Conservation (phyloP, 805 yeast species). For the Zygosaccharomyces pseudorouxii region DNA sequence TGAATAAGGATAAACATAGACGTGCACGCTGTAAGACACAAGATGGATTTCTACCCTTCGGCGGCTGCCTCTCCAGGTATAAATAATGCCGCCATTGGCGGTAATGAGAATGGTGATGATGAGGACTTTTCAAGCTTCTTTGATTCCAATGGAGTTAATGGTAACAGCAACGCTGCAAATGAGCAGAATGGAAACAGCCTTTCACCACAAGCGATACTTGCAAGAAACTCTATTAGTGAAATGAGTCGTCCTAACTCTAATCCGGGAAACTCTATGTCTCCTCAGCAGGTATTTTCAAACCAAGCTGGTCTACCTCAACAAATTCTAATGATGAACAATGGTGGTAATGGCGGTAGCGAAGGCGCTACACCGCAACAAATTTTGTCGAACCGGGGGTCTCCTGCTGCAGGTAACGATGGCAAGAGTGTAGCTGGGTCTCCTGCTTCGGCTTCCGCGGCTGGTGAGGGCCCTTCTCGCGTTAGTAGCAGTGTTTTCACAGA, state of each 20-base stretch:
- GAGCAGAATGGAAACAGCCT: slow-evolving; percentile 13
- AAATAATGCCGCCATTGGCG: slow-evolving; percentile 1
- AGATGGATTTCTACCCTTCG: slow-evolving; percentile 6
- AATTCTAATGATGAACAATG: slow-evolving; percentile 15
- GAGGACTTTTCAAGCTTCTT: slow-evolving; percentile 39
- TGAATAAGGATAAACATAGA: not conserved
- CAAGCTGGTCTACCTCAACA: slow-evolving; percentile 20
- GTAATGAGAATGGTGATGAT: slow-evolving; percentile 24
- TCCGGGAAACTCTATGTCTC: slow-evolving; percentile 21
- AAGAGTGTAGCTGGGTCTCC: slow-evolving; percentile 9
- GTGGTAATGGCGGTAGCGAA: slow-evolving; percentile 18
- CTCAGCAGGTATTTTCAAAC: slow-evolving; percentile 24
- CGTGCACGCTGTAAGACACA: not conserved
- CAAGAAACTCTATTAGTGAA: slow-evolving; percentile 23
- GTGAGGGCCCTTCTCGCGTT: not conserved
- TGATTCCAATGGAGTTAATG: slow-evolving; percentile 38
- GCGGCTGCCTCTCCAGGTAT: slow-evolving; percentile 8
- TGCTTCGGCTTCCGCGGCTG: slow-evolving; percentile 6
- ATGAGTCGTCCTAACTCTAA: slow-evolving; percentile 3
- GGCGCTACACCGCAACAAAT: slow-evolving; percentile 29
- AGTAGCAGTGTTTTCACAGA: slow-evolving; percentile 28
- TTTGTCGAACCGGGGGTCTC: slow-evolving; percentile 17
- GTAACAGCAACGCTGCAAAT: slow-evolving; percentile 2
- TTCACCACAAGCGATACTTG: slow-evolving; percentile 35
- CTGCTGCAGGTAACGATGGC: slow-evolving; percentile 9